Percentiles rank a stretch among this genome's conserved stretches.
phyloP scores from a whole-genome alignment of 2,329 filamentous ascomycete genomes.

The Parafenestella ontariensis region DNA sequence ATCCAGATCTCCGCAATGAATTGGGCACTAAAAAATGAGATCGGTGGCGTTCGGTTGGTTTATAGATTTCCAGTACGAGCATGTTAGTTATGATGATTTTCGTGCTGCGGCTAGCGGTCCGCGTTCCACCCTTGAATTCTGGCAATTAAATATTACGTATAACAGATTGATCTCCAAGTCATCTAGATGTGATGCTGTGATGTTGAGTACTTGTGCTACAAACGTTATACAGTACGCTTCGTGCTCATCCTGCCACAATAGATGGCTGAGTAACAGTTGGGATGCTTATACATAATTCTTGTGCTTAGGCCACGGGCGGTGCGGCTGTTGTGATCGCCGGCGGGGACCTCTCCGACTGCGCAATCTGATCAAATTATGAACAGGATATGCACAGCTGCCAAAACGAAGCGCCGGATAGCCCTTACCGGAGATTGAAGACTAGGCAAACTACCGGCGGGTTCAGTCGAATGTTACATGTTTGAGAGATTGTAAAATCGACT shows the following conservation, averaged over 20 bases:
- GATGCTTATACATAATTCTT: background rate
- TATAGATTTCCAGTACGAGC: background rate
- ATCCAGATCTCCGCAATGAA: slow-evolving; percentile 31
- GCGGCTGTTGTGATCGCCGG: background rate
- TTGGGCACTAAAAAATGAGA: slow-evolving; percentile 3
- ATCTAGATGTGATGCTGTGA: too few relatives aligned
- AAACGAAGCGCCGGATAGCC: too few relatives aligned
- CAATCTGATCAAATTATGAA: background rate
- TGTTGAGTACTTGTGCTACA: background rate
- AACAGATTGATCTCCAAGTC: too few relatives aligned
- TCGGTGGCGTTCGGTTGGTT: background rate
- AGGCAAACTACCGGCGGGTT: too few relatives aligned
- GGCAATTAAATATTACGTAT: background rate
- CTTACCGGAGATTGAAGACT: too few relatives aligned
- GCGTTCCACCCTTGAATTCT: background rate
- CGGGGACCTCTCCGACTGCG: background rate
- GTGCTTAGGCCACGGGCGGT: background rate
- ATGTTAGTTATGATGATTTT: background rate
- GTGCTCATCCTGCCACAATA: too few relatives aligned
- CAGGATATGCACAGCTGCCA: too few relatives aligned
- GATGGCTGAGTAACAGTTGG: background rate
- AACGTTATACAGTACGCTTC: too few relatives aligned
- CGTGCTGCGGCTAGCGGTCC: background rate
- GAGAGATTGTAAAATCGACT: too few relatives aligned
- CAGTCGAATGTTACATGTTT: too few relatives aligned